Conservation (phyloP, 495 filamentous ascomycete species). For the Saxophila tyrrhenica region DNA sequence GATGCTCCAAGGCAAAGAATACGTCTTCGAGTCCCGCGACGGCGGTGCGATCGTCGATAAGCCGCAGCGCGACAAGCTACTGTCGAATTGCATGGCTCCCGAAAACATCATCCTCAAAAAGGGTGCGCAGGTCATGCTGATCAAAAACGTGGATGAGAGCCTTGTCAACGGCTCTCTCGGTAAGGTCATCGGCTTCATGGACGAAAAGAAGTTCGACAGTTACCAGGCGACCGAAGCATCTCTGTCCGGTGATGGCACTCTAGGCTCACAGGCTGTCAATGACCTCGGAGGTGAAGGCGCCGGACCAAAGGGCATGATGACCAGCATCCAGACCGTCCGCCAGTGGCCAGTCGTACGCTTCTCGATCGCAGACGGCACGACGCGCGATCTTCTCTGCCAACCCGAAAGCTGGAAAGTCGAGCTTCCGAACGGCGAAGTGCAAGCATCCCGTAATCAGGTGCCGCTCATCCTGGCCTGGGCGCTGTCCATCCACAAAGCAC, state of each 20-base stretch:
- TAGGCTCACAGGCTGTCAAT: constrained; percentile 17
- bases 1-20: constrained; percentile 52
- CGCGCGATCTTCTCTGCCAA: constrained; percentile 66
- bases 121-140: constrained; percentile 95
- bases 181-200: constrained; percentile 77
- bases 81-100: constrained; percentile 89
- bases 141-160: constrained; percentile 93
- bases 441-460: constrained; percentile 67
- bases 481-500: constrained; percentile 93
- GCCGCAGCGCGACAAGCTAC: constrained; percentile 58
- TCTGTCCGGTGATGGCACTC: constrained; percentile 17
- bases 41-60: constrained; percentile 60
- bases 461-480: constrained; percentile 95
- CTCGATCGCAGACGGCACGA: constrained; percentile 61
- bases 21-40: constrained; percentile 61
- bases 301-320: constrained; percentile 24
- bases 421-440: constrained; percentile 86
- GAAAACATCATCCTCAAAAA: constrained; percentile 67
- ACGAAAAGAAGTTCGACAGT: constrained; percentile 60
- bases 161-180: constrained; percentile 93
- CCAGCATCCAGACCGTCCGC: constrained; percentile 26
- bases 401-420: constrained; percentile 94
- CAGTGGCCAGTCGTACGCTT: constrained; percentile 77
- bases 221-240: constrained; percentile 41
- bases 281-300: constrained; percentile 12